Conservation (phyloP, 2,329 filamentous ascomycete species). For the Penicillium sp. region DNA sequence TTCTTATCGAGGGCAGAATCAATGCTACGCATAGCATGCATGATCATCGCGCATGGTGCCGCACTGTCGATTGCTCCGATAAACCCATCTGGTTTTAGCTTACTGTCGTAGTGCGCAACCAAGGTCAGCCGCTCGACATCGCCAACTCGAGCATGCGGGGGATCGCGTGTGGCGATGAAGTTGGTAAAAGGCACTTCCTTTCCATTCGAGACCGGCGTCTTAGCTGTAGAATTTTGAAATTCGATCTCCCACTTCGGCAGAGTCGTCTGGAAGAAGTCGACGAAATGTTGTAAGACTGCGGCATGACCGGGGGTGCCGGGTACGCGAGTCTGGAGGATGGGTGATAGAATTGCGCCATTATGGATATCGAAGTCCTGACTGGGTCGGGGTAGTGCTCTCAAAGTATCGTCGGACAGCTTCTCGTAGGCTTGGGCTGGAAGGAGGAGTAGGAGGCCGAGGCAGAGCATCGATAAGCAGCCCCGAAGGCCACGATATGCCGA, state of each 20-base stretch:
- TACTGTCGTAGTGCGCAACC: slow-evolving; percentile 91
- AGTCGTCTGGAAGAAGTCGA: slow-evolving; percentile 70
- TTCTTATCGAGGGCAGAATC: slow-evolving; percentile 76
- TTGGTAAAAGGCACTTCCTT: slow-evolving; percentile 79
- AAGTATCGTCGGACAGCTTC: slow-evolving; percentile 69
- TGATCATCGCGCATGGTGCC: slow-evolving; percentile 87
- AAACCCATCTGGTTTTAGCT: slow-evolving; percentile 76
- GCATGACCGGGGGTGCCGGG: slow-evolving; percentile 76
- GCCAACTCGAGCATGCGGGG: slow-evolving; percentile 72
- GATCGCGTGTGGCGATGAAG: slow-evolving; percentile 81
- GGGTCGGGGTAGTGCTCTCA: slow-evolving; percentile 69
- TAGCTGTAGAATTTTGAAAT: slow-evolving; percentile 87
- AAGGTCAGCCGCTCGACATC: slow-evolving; percentile 79
- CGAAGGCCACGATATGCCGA: slow-evolving; percentile 28
- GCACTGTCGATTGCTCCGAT: slow-evolving; percentile 93
- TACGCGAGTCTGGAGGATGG: slow-evolving; percentile 83
- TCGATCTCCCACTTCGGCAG: slow-evolving; percentile 77
- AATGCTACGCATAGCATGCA: slow-evolving; percentile 76
- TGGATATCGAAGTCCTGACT: slow-evolving; percentile 76
- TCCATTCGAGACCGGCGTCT: slow-evolving; percentile 71
- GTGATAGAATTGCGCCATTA: slow-evolving; percentile 72
- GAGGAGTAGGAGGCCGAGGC: slow-evolving; percentile 25
- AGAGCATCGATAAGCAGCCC: slow-evolving; percentile 26
- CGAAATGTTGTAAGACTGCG: slow-evolving; percentile 75
- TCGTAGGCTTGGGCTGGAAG: slow-evolving; percentile 49